These are phyloP conservation scores for Termitomyces sp. DNA, from an alignment of 768 basidiomycete species.

Conservation along the genomic window DNA sequence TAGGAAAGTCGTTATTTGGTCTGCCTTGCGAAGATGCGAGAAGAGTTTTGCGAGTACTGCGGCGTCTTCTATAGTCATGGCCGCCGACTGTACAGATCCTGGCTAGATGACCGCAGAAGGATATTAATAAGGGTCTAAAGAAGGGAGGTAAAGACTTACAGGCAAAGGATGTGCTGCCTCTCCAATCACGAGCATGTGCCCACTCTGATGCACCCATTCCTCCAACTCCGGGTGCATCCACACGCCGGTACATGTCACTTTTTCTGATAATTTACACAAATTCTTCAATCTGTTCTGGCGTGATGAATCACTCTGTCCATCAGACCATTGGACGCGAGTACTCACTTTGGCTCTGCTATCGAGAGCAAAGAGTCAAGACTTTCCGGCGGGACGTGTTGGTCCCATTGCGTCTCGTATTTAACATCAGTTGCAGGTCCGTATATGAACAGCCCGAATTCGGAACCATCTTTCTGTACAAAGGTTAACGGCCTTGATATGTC, in stretches of 20 bases:
- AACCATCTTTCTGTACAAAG: constrained; percentile 31
- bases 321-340: neutral
- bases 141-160: constrained; percentile 25
- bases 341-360: constrained; percentile 34
- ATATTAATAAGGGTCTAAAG: neutral
- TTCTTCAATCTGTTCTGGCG: constrained; percentile 27
- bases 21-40: constrained; percentile 40
- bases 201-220: constrained; percentile 45
- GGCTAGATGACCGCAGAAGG: constrained; percentile 27
- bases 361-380: constrained; percentile 25
- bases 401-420: constrained; percentile 21
- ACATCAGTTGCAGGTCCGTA: constrained; percentile 24
- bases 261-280: constrained; percentile 29
- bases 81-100: constrained; percentile 44
- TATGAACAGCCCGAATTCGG: constrained; percentile 24
- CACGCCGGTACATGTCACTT: constrained; percentile 32
- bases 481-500: neutral
- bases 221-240: constrained; percentile 36
- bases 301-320: neutral
- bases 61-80: constrained; percentile 55
- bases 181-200: constrained; percentile 45
- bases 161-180: constrained; percentile 54
- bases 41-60: constrained; percentile 58
- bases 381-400: constrained; percentile 21
- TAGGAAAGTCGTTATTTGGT: constrained; percentile 49